Conservation (phyloP, 1,284 basidiomycete genomes). For the Uromyces viciae-fabae region DNA sequence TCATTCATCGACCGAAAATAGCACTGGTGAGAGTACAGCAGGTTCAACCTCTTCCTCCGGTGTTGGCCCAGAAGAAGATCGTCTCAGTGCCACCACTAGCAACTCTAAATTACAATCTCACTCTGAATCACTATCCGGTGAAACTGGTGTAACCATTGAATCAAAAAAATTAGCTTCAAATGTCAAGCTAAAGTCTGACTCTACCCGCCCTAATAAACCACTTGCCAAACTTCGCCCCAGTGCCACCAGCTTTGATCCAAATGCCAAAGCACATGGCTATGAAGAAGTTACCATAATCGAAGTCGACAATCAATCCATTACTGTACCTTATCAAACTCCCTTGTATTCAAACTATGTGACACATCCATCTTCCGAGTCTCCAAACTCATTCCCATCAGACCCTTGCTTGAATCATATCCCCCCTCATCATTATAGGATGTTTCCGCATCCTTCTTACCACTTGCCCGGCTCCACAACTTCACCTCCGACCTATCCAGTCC, state of each 20-base stretch:
- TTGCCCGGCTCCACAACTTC: neutral
- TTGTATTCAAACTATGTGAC: neutral
- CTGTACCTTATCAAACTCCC: neutral
- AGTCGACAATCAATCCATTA: conserved; percentile 31
- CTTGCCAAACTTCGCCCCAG: conserved; percentile 31
- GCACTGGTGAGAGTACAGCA: neutral
- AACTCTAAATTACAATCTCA: conserved; percentile 1
- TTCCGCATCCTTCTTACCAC: too few species aligned
- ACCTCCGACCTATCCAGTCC: neutral
- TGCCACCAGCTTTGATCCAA: conserved; percentile 37
- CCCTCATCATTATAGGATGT: neutral
- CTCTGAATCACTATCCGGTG: neutral
- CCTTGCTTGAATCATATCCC: neutral
- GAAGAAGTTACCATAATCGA: conserved; percentile 44
- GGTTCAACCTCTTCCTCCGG: conserved; percentile 16
- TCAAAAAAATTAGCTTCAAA: neutral
- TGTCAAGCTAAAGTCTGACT: neutral
- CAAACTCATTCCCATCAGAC: neutral
- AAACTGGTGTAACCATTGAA: neutral
- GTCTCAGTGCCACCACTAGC: neutral
- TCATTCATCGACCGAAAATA: conserved; percentile 2
- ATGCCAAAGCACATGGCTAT: conserved; percentile 43
- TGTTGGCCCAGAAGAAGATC: neutral
- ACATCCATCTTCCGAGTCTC: neutral
- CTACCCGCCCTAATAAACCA: neutral